Percentiles rank a stretch among this genome's conserved stretches.
Conservation (phyloP, 2,329 filamentous ascomycete species). For the Xenosphaeropsis pyriputrescens region DNA sequence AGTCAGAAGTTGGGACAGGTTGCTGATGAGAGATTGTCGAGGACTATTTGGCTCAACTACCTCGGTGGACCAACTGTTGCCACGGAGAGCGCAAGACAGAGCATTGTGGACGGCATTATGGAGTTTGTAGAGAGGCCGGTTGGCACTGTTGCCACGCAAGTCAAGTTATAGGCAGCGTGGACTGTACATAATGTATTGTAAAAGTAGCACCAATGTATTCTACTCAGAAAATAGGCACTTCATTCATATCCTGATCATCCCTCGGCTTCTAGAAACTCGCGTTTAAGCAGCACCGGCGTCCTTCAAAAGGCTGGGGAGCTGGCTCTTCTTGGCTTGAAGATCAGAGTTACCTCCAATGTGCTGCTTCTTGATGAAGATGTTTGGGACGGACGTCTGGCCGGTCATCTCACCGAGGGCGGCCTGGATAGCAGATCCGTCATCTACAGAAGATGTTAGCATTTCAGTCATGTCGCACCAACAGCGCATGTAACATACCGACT, state of each 20-base stretch:
- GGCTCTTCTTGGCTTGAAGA: conserved; percentile 48
- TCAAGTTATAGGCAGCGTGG: conserved; percentile 21
- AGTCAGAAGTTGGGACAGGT: conserved; percentile 53
- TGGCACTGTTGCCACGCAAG: conserved; percentile 72
- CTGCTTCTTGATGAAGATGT: conserved; percentile 82
- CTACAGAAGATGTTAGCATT: conserved; percentile 26
- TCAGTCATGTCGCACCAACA: not conserved
- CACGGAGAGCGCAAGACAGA: conserved; percentile 66
- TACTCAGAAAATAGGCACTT: not conserved
- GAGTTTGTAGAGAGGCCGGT: conserved; percentile 78
- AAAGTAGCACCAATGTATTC: conserved; percentile 1
- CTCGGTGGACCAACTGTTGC: conserved; percentile 76
- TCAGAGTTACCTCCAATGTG: conserved; percentile 97
- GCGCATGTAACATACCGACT: conserved; percentile 42
- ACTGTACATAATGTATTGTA: conserved; percentile 1
- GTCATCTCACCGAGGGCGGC: conserved; percentile 67
- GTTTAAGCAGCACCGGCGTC: conserved; percentile 45
- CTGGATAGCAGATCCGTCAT: conserved; percentile 74
- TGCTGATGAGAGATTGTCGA: conserved; percentile 63
- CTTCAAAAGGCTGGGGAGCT: conserved; percentile 52
- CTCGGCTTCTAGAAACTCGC: not conserved
- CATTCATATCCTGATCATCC: not conserved
- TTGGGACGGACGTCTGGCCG: conserved; percentile 80
- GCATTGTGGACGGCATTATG: conserved; percentile 76
- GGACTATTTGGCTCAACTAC: conserved; percentile 81